Conservation (phyloP, 768 basidiomycete genomes). For the Kwoniella dejecticola region DNA sequence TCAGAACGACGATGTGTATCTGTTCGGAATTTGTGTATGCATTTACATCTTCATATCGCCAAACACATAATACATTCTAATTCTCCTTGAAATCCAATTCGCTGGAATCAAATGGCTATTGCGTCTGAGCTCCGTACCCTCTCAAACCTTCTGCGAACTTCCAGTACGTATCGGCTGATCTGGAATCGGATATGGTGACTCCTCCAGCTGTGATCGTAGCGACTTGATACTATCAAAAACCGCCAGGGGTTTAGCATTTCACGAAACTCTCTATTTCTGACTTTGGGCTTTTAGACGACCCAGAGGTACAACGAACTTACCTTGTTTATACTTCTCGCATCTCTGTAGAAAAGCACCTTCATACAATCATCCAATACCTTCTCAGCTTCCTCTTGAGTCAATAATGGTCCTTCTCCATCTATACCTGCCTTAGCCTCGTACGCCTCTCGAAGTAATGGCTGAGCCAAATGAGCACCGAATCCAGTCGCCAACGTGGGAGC, state of each 20-base stretch:
- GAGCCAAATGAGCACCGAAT: constrained; percentile 88
- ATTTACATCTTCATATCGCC: constrained; percentile 8
- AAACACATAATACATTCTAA: neutral
- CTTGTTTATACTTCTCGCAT: constrained; percentile 94
- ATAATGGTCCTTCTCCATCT: constrained; percentile 51
- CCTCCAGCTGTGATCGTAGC: constrained; percentile 81
- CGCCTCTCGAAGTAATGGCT: constrained; percentile 84
- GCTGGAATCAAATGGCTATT: too few relatives aligned
- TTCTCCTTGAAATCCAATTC: too few relatives aligned
- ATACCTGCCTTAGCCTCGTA: constrained; percentile 78
- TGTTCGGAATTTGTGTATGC: constrained; percentile 3
- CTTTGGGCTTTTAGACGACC: too few relatives aligned
- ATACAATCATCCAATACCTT: constrained; percentile 80
- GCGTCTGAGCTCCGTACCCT: constrained; percentile 84
- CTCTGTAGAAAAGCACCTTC: constrained; percentile 93
- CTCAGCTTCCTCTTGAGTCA: constrained; percentile 78
- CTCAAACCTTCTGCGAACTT: constrained; percentile 82
- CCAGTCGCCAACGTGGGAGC: constrained; percentile 93
- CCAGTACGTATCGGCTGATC: constrained; percentile 78
- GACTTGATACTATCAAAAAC: constrained; percentile 79
- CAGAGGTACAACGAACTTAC: constrained; percentile 59
- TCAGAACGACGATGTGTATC: neutral
- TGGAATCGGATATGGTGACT: constrained; percentile 74
- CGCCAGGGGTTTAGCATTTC: neutral
- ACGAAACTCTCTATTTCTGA: neutral